Base-by-base conservation (phyloP, 257 asterid genomes). In the Primulina tabacum region DNA sequence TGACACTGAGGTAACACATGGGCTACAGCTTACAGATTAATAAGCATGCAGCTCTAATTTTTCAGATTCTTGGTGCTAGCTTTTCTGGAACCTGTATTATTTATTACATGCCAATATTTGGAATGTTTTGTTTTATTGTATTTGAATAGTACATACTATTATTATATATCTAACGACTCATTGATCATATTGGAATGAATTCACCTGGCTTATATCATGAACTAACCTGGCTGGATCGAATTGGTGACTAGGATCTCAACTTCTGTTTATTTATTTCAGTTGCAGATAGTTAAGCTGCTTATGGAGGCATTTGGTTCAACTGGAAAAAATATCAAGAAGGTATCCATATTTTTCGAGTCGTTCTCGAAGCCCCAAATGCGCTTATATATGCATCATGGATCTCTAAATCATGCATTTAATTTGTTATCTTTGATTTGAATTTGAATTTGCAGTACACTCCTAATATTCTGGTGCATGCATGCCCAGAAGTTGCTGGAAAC, bases 401-500 rank as follows among this genome's bases (percentile, higher is more conserved):
- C 52, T 40, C 52, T 47, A 14, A 47, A 12, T 14, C 7, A 30
- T 29, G 58, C 18, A 40, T 62, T 24, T 24, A 24, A 24, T 24
- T 30, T 65, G 35, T 71, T 34, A 57, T 33, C 50, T 71, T 65
- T 62, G 9, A 30, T 38, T 9, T 62, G 9, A 30, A 8, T 64
- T 40, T 59, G 1, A 21, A 79, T 4, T 73, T 75, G 79, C 93
- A 91, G 82, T 94, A 91, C 59, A 88, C 83, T 0, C 30, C 30
- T 28, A 28, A 2, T 28, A 28, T 28, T 28, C 89, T 93, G 6
- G 68, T 85, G 35, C 85, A 90, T 85, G 35, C 85, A 90, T 30
- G 91, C 96, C 0, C 92, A 90, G 84, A 81, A 89, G 56, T 87
- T 87, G 85, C 79, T 90, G 80, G 95, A 90, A 80, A 75, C 77